A percentile compares a stretch with the other conserved stretches of the same genome.
phyloP scores from a whole-genome alignment of 768 basidiomycete species.

The Podaxis rugospora region DNA sequence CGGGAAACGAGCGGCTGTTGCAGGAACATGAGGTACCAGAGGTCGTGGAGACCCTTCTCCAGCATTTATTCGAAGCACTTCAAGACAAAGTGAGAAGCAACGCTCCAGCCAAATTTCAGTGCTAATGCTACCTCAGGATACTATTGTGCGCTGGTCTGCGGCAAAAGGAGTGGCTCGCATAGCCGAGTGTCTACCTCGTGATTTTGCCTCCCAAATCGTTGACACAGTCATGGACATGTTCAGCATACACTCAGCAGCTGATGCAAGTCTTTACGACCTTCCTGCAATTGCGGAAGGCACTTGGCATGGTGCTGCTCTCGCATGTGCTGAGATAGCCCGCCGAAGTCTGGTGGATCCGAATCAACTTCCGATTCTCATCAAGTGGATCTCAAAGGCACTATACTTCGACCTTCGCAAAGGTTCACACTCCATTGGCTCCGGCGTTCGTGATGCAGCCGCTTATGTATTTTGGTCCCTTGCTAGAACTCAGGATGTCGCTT shows the following conservation, averaged over 20 bases:
- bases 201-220: constrained; percentile 77
- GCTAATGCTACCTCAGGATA: constrained; percentile 56
- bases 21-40: constrained; percentile 68
- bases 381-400: constrained; percentile 83
- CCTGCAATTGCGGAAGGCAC: constrained; percentile 77
- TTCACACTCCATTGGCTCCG: constrained; percentile 90
- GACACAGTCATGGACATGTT: constrained; percentile 77
- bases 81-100: constrained; percentile 66
- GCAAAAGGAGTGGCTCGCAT: constrained; percentile 90
- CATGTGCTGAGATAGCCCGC: constrained; percentile 89
- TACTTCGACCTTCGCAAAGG: constrained; percentile 91
- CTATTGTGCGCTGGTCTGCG: constrained; percentile 90
- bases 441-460: constrained; percentile 89
- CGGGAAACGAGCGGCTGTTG: constrained; percentile 7
- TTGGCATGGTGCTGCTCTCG: constrained; percentile 94
- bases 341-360: constrained; percentile 63
- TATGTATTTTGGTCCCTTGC: constrained; percentile 96
- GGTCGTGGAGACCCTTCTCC: constrained; percentile 70
- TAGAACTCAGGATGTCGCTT: constrained; percentile 59
- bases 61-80: constrained; percentile 65
- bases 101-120: neutral
- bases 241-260: constrained; percentile 63
- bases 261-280: constrained; percentile 63
- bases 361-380: constrained; percentile 58
- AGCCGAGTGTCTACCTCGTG: constrained; percentile 70